Evolutionary conservation across 2,329 filamentous ascomycete genomes (phyloP).

Genomic region (Cyclaneusma minus): DNA sequence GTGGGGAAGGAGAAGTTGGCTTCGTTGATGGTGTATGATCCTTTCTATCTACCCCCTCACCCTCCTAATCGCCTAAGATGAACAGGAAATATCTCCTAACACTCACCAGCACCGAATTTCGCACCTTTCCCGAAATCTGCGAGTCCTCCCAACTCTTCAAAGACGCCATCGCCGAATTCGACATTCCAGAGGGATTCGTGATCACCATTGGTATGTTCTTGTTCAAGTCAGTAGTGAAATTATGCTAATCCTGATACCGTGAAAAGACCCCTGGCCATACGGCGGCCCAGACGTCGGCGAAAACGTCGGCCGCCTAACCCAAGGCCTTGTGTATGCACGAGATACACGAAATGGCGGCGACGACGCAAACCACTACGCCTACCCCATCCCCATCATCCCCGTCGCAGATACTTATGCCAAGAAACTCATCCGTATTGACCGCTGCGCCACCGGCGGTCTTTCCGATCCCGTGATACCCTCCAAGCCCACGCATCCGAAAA

Average conservation of each 20-base stretch:
- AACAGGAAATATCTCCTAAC: background rate
- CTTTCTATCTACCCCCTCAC: background rate
- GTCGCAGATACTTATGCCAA: slow-evolving; percentile 30
- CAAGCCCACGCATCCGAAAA: slow-evolving; percentile 25
- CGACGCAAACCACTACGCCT: slow-evolving; percentile 38
- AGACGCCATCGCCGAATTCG: slow-evolving; percentile 31
- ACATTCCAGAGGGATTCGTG: slow-evolving; percentile 37
- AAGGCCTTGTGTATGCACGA: slow-evolving; percentile 35
- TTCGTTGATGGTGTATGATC: slow-evolving; percentile 26
- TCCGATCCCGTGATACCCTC: slow-evolving; percentile 21
- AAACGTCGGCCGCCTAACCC: slow-evolving; percentile 33
- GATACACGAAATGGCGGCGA: slow-evolving; percentile 28
- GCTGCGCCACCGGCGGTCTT: slow-evolving; percentile 22
- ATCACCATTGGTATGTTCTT: slow-evolving; percentile 37
- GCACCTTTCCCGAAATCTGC: slow-evolving; percentile 29
- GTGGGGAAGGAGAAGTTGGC: slow-evolving; percentile 32
- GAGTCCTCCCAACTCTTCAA: slow-evolving; percentile 35
- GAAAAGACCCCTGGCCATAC: slow-evolving; percentile 39
- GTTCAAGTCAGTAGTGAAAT: too few relatives aligned
- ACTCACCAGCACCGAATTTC: slow-evolving; percentile 28
- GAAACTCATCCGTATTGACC: slow-evolving; percentile 34
- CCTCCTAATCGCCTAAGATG: slow-evolving; percentile 15
- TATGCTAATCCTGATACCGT: too few relatives aligned
- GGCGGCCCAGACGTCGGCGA: slow-evolving; percentile 32
- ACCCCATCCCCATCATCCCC: slow-evolving; percentile 30